A percentile compares a stretch with the other conserved stretches of the same genome.
These are phyloP conservation scores for Penicillium subrubescens DNA, from an alignment of 495 filamentous ascomycete species.

Conservation along the genomic window DNA sequence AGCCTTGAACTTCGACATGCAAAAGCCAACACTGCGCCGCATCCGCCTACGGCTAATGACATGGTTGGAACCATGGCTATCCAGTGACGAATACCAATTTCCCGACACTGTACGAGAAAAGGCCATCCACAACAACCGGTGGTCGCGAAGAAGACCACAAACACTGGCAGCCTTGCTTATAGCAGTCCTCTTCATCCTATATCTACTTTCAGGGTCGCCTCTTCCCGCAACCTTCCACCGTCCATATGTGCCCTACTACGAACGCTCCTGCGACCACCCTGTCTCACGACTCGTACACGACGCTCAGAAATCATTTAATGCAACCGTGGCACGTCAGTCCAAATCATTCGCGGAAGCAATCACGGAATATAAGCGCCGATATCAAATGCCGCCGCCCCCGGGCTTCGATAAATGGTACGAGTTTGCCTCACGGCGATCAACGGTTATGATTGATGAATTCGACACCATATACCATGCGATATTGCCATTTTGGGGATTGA, in stretches of 20 bases:
- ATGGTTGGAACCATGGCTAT: too few species aligned
- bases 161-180: too few species aligned
- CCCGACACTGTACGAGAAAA: too few species aligned
- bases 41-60: too few species aligned
- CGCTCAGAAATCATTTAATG: constrained; percentile 8
- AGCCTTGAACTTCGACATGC: too few species aligned
- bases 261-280: constrained; percentile 14
- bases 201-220: too few species aligned
- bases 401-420: constrained; percentile 69
- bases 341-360: constrained; percentile 10
- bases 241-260: background rate
- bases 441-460: constrained; percentile 64
- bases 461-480: constrained; percentile 55
- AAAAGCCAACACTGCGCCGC: too few species aligned
- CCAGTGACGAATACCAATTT: too few species aligned
- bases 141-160: too few species aligned
- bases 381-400: constrained; percentile 58
- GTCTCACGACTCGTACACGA: constrained; percentile 8
- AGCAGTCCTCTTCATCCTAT: too few species aligned
- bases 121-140: too few species aligned
- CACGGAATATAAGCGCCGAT: constrained; percentile 55
- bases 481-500: constrained; percentile 56
- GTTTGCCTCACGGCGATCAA: constrained; percentile 56
- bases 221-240: too few species aligned
- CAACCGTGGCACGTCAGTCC: constrained; percentile 9